Percentiles rank a stretch among this genome's conserved stretches.
phyloP scores from a whole-genome alignment of 768 basidiomycete genomes.

The Termitomyces sp. region DNA sequence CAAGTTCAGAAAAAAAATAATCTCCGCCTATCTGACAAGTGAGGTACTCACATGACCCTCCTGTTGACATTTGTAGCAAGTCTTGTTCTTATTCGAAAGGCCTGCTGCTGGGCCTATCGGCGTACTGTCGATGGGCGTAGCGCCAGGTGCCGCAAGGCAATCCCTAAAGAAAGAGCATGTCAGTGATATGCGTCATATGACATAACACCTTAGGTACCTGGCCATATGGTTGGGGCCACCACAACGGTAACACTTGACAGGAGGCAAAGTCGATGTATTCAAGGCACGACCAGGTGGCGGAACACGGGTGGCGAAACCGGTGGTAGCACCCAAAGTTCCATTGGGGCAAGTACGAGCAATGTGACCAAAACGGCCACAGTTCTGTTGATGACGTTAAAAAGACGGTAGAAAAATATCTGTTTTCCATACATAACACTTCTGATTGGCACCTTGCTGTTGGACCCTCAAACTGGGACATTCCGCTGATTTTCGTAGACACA shows the following conservation, averaged over 20 bases:
- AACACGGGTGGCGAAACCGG: constrained; percentile 59
- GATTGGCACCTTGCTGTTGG: constrained; percentile 55
- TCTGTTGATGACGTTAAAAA: constrained; percentile 35
- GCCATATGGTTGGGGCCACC: constrained; percentile 89
- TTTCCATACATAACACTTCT: constrained; percentile 84
- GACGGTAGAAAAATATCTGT: background rate
- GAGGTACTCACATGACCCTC: constrained; percentile 73
- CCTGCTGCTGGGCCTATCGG: constrained; percentile 29
- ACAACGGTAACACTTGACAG: constrained; percentile 87
- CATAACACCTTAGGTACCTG: constrained; percentile 38
- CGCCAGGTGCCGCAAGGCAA: constrained; percentile 73
- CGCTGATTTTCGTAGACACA: constrained; percentile 32
- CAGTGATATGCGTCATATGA: constrained; percentile 2
- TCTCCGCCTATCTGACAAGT: background rate
- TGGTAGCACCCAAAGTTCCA: constrained; percentile 27
- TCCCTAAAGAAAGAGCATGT: constrained; percentile 44
- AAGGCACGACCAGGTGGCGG: constrained; percentile 73
- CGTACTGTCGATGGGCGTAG: constrained; percentile 49
- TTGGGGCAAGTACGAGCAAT: constrained; percentile 74
- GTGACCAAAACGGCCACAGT: constrained; percentile 80
- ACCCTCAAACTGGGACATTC: constrained; percentile 81
- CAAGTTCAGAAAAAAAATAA: constrained; percentile 2
- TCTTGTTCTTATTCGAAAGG: constrained; percentile 59
- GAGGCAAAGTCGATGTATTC: constrained; percentile 73
- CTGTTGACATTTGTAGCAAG: constrained; percentile 86